These are phyloP conservation scores for Coniferiporia weirii DNA, from an alignment of 1,284 basidiomycete genomes.

Conservation along the genomic window DNA sequence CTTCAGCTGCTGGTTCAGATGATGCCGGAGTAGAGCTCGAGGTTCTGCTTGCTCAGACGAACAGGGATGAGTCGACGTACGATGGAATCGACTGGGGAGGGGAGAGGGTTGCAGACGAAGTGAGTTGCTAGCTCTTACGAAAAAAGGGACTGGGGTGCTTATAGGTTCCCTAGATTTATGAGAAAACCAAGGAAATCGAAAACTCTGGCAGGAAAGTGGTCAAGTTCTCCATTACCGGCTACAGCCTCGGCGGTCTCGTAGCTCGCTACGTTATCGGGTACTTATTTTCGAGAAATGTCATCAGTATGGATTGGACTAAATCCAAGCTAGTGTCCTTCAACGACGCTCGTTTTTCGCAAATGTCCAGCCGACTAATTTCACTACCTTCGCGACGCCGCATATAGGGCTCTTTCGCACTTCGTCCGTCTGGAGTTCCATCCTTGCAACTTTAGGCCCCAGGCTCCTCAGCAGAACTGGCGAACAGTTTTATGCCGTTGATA, in stretches of 20 bases:
- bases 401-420: constrained; percentile 61
- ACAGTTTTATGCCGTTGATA: constrained; percentile 74
- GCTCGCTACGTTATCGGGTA: constrained; percentile 75
- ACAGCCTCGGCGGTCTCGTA: constrained; percentile 78
- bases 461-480: constrained; percentile 82
- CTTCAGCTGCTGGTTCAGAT: constrained; percentile 24
- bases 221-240: constrained; percentile 70
- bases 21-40: constrained; percentile 34
- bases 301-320: constrained; percentile 9
- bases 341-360: constrained; percentile 65
- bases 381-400: constrained; percentile 80
- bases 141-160: constrained; percentile 10
- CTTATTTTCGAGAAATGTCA: constrained; percentile 14
- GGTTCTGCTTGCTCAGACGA: constrained; percentile 42
- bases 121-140: constrained; percentile 25
- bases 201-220: constrained; percentile 51
- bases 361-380: constrained; percentile 71
- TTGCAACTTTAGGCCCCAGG: constrained; percentile 61
- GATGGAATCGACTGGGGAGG: constrained; percentile 64
- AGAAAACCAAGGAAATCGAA: constrained; percentile 48
- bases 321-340: constrained; percentile 47
- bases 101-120: constrained; percentile 63
- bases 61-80: constrained; percentile 50
- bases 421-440: constrained; percentile 54
- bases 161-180: constrained; percentile 38